phyloP scores from a whole-genome alignment of 208 protist genomes.

The Phytomonas francai region DNA sequence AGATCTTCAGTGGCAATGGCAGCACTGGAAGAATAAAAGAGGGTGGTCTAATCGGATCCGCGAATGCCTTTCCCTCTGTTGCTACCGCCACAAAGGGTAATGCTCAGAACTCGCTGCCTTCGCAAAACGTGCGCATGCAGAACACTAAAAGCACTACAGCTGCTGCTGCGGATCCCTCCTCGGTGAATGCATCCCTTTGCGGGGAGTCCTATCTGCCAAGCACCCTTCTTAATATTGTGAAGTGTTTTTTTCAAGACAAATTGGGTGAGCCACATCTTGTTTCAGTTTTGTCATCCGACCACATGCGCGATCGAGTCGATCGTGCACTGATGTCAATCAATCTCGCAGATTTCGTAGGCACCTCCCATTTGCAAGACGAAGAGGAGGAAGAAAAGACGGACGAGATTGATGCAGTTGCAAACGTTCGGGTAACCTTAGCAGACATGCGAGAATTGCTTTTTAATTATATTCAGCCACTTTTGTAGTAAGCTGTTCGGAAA shows the following conservation, averaged over 20 bases:
- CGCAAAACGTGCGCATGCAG: background rate
- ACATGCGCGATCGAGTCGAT: conserved; percentile 62
- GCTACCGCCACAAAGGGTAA: background rate
- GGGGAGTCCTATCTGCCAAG: background rate
- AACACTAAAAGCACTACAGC: background rate
- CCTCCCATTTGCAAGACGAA: conserved; percentile 16
- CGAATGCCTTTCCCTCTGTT: background rate
- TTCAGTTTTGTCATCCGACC: conserved; percentile 44
- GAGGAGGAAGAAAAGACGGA: conserved; percentile 39
- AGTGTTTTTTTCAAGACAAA: conserved; percentile 47
- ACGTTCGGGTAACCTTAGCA: conserved; percentile 1
- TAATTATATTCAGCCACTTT: conserved; percentile 9
- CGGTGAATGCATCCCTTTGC: background rate
- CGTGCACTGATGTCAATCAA: conserved; percentile 47
- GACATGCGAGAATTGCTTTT: conserved; percentile 9
- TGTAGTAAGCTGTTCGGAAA: background rate
- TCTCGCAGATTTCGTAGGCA: conserved; percentile 38
- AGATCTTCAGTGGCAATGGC: background rate
- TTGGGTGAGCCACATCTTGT: conserved; percentile 46
- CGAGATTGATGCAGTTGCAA: conserved; percentile 8
- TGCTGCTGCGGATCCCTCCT: background rate
- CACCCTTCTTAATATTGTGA: conserved; percentile 38
- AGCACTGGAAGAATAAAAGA: background rate
- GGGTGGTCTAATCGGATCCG: background rate
- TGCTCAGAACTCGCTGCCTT: background rate